phyloP scores from a whole-genome alignment of 202 grass and related monocot genomes.

The Eragrostis tef region DNA sequence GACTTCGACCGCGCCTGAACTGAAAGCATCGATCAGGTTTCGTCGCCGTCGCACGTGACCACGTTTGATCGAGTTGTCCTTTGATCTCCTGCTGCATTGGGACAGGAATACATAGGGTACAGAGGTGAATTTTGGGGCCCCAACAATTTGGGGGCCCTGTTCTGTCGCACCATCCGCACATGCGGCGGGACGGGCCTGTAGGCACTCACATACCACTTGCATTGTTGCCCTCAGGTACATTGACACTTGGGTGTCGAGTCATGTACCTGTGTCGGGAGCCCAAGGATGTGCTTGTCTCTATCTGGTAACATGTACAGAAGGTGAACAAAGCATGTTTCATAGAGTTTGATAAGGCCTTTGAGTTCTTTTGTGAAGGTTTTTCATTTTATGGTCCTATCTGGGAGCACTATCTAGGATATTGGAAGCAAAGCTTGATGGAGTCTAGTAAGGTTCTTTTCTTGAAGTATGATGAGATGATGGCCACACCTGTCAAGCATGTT shows the following conservation, averaged over 20 bases:
- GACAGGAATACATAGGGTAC: no score
- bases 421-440: background rate
- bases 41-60: no score
- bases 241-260: background rate
- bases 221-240: background rate
- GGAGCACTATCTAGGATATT: conserved; percentile 45
- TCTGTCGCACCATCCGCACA: no score
- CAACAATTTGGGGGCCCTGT: no score
- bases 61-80: no score
- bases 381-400: conserved; percentile 5
- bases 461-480: conserved; percentile 46
- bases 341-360: background rate
- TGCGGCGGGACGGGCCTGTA: no score
- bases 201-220: conserved; percentile 25
- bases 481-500: background rate
- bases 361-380: conserved; percentile 22
- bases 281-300: conserved; percentile 40
- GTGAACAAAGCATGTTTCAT: background rate
- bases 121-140: no score
- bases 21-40: no score
- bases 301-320: conserved; percentile 13
- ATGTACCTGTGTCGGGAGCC: conserved; percentile 44
- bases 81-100: no score
- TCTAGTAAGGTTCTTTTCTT: conserved; percentile 42
- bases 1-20: no score